Evolutionary conservation across 2,329 filamentous ascomycete species (phyloP).

Genomic region (Calonectria ilicicola): DNA sequence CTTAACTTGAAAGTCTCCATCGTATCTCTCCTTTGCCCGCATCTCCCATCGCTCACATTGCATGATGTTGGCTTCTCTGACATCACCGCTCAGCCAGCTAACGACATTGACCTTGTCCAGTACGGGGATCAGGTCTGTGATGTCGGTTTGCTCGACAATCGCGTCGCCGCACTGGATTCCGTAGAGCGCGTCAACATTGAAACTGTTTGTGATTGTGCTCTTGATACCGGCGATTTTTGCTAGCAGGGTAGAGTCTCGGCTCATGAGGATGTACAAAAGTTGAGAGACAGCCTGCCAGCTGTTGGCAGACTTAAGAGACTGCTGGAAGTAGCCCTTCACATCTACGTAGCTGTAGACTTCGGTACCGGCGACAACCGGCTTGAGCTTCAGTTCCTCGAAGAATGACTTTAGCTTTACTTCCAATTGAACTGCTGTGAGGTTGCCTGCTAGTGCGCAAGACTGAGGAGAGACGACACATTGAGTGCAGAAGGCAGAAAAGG

Average conservation of each 20-base stretch:
- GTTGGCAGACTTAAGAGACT: background rate
- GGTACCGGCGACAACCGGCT: background rate
- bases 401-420: background rate
- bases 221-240: background rate
- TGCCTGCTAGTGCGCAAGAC: background rate
- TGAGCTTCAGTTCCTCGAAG: background rate
- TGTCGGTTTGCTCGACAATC: background rate
- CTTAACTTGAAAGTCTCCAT: background rate
- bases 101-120: background rate
- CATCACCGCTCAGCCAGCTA: background rate
- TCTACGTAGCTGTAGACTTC: background rate
- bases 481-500: background rate
- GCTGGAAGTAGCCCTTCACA: conserved; percentile 2
- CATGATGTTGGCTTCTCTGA: background rate
- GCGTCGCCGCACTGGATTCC: background rate
- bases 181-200: background rate
- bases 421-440: background rate
- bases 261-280: background rate
- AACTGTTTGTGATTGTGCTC: background rate
- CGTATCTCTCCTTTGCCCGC: background rate
- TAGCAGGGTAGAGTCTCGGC: background rate
- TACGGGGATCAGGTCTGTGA: background rate
- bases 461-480: background rate
- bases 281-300: background rate
- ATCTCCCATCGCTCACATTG: conserved; percentile 1